Evolutionary conservation across 2,329 filamentous ascomycete species (phyloP).

Genomic region (Fusarium keratoplasticum): DNA sequence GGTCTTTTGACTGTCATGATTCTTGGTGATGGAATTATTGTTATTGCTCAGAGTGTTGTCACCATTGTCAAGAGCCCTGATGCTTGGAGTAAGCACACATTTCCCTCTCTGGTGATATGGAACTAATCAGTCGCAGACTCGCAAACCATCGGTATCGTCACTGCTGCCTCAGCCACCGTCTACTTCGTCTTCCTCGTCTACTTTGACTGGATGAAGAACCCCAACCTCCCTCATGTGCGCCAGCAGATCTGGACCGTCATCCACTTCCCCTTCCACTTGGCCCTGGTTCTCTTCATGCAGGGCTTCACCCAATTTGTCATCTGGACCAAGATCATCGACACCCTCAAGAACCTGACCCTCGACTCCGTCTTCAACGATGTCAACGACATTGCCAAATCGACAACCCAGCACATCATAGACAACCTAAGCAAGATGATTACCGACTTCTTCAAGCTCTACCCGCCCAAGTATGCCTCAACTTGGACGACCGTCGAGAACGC

Average conservation of each 20-base stretch:
- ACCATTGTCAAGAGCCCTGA: constrained; percentile 58
- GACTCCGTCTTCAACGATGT: constrained; percentile 22
- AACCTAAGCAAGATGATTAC: constrained; percentile 27
- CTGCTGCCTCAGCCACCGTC: constrained; percentile 53
- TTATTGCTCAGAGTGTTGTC: constrained; percentile 64
- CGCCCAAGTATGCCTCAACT: constrained; percentile 40
- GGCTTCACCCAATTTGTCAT: constrained; percentile 68
- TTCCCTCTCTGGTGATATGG: rapidly evolving
- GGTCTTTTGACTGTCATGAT: constrained; percentile 74
- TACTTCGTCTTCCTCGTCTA: constrained; percentile 61
- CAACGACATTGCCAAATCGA: constrained; percentile 23
- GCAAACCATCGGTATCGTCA: constrained; percentile 55
- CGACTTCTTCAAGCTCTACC: constrained; percentile 44
- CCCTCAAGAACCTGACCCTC: constrained; percentile 35
- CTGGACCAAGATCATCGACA: constrained; percentile 55
- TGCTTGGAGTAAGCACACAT: constrained; percentile 51
- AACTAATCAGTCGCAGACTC: constrained; percentile 45
- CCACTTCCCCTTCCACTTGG: constrained; percentile 73
- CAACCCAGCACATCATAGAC: constrained; percentile 32
- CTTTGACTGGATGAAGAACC: constrained; percentile 74
- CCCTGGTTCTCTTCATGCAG: constrained; percentile 73
- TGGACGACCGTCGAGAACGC: constrained; percentile 36
- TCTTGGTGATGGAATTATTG: constrained; percentile 73
- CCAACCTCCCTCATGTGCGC: constrained; percentile 66
- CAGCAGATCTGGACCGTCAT: constrained; percentile 69